Percentiles rank a stretch among this genome's conserved stretches.
These are phyloP conservation scores for Saprolegnia diclina DNA, from an alignment of 352 stramenopile genomes.

Conservation along the genomic window DNA sequence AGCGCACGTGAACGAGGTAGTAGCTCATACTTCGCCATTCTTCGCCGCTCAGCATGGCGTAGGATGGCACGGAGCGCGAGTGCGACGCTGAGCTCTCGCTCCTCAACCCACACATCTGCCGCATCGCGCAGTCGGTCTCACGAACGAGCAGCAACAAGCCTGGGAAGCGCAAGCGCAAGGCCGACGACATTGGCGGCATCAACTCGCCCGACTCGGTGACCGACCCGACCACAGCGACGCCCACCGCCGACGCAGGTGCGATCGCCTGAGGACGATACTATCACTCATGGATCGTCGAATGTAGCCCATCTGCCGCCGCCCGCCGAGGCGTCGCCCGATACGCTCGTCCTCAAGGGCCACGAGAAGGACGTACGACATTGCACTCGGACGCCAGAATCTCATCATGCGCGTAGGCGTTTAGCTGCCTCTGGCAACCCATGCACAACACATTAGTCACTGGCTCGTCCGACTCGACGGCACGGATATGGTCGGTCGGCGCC, in stretches of 20 bases:
- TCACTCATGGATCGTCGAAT: neutral
- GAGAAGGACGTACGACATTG: constrained; percentile 65
- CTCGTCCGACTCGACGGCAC: constrained; percentile 92
- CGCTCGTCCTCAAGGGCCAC: constrained; percentile 65
- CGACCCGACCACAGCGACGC: constrained; percentile 27
- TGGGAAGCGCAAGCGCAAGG: constrained; percentile 82
- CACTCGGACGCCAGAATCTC: constrained; percentile 22
- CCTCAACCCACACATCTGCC: constrained; percentile 88
- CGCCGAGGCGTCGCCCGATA: neutral
- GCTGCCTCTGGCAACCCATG: constrained; percentile 95
- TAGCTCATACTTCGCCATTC: constrained; percentile 33
- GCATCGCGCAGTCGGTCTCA: constrained; percentile 58
- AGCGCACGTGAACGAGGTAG: constrained; percentile 83
- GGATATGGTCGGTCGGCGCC: constrained; percentile 89
- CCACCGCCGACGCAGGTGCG: neutral
- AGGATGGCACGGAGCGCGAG: constrained; percentile 82
- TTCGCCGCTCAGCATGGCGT: constrained; percentile 50
- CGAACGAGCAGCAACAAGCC: constrained; percentile 20
- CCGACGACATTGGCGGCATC: constrained; percentile 32
- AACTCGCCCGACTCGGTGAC: constrained; percentile 59
- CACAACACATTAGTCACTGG: constrained; percentile 94
- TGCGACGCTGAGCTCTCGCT: constrained; percentile 89
- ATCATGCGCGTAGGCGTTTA: constrained; percentile 89
- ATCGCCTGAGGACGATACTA: no score
- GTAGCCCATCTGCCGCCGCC: neutral